A percentile compares a stretch with the other conserved stretches of the same genome.
Evolutionary conservation across 2,329 filamentous ascomycete genomes (phyloP).

Genomic region (Fusarium tricinctum): DNA sequence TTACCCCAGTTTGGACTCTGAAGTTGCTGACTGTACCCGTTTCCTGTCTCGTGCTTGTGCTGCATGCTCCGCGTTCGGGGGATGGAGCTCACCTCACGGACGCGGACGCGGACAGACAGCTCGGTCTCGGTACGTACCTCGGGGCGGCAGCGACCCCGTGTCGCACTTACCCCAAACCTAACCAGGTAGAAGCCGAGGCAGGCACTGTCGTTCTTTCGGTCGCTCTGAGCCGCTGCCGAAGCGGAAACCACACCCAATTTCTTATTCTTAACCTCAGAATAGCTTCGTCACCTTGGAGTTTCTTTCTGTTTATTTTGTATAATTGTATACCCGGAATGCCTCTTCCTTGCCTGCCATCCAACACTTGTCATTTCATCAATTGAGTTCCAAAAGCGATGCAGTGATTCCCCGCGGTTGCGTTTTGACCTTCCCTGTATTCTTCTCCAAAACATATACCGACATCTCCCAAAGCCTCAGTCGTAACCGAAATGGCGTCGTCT

Average conservation of each 20-base stretch:
- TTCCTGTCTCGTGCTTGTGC: neutral
- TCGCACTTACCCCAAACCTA: slow-evolving; percentile 24
- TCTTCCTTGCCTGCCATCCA: neutral
- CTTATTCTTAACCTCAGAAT: slow-evolving; percentile 28
- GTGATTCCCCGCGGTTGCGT: slow-evolving; percentile 38
- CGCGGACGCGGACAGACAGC: slow-evolving; percentile 1
- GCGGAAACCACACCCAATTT: slow-evolving; percentile 36
- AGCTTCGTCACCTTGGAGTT: slow-evolving; percentile 19
- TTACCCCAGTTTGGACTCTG: slow-evolving; percentile 33
- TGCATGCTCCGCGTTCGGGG: slow-evolving; percentile 18
- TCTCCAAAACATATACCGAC: slow-evolving; percentile 18
- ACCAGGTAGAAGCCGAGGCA: slow-evolving; percentile 42
- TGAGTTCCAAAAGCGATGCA: slow-evolving; percentile 31
- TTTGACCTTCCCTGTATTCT: slow-evolving; percentile 30
- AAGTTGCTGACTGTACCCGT: slow-evolving; percentile 23
- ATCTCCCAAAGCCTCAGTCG: slow-evolving; percentile 1
- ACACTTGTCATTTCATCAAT: slow-evolving; percentile 3
- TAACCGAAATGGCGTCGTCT: slow-evolving; percentile 51
- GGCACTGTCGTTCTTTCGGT: slow-evolving; percentile 38
- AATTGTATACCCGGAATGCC: slow-evolving; percentile 14
- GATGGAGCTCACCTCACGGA: neutral
- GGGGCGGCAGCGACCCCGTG: slow-evolving; percentile 23
- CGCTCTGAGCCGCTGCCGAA: slow-evolving; percentile 44
- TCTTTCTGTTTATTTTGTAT: slow-evolving; percentile 9
- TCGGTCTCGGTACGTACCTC: slow-evolving; percentile 41